Base-by-base conservation (phyloP, 2,329 filamentous ascomycete genomes). In the Elsinoe fawcettii region DNA sequence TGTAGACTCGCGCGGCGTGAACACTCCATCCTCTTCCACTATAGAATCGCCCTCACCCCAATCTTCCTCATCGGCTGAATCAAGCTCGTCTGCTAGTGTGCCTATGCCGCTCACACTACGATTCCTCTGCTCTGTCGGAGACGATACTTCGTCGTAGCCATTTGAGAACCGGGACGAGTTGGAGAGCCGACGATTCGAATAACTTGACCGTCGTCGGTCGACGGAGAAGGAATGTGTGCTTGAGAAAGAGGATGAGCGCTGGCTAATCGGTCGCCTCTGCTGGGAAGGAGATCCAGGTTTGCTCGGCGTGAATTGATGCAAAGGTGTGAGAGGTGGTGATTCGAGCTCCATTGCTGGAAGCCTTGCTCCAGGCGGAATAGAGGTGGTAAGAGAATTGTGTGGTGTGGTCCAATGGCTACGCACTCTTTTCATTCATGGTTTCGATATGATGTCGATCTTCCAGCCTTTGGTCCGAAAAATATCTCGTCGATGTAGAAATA, bases 21-120 rank as follows among this genome's bases (percentile, higher is more conserved):
- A 30, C 6, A 43, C 43, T 27, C 27, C 23, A 3, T 43, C 49
- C 23, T 47, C 57, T 27, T 36, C 36, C 67, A 66, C 60, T 69
- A 68, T 18, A 72, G 67, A 34, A 34, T 57, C 59, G 12, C 37
- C 55, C 8, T 59, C 53, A n/a, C 16, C 59, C 23, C 67, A 62
- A 11, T 59, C 60, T 3, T 63, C 62, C 14, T 83, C 83, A 43
- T 81, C 83, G 3, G 85, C 84, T 66, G 87, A 87, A 1, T 86
- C 88, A 49, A 93, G 75, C 70, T 93, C 88, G 70, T 92, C 88
- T 1, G 88, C 88, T 51, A 93, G 71, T 64, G 90, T 91, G 30
- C 88, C 88, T 61, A 90, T 75, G 7, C 85, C 85, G 60, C 82
- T 82, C 47, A 72, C 74, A 53, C 67, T 8, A 67, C 69, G 32